These are phyloP conservation scores for Ophiostoma quercus DNA, from an alignment of 2,329 filamentous ascomycete species.

Conservation along the genomic window DNA sequence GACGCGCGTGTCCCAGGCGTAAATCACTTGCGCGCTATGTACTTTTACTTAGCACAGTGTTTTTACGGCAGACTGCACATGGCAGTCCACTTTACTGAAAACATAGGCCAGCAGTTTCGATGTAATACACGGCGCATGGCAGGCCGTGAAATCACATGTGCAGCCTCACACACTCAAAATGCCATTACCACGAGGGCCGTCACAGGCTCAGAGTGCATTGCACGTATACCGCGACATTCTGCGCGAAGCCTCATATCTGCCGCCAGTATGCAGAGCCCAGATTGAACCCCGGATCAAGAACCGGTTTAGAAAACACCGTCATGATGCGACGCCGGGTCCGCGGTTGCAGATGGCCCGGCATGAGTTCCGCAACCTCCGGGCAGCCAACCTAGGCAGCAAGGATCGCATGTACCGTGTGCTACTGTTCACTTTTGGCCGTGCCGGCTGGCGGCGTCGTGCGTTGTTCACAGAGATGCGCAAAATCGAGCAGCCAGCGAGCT, in stretches of 20 bases:
- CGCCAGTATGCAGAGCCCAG: constrained; percentile 44
- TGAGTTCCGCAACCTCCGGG: constrained; percentile 45
- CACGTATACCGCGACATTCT: constrained; percentile 56
- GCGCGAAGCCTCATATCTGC: constrained; percentile 57
- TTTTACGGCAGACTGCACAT: background rate
- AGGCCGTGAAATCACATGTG: background rate
- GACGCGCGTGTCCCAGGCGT: background rate
- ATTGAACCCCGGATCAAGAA: constrained; percentile 41
- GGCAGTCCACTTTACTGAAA: background rate
- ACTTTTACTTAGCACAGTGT: background rate
- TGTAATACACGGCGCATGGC: background rate
- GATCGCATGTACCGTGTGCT: constrained; percentile 46
- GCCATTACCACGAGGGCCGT: background rate
- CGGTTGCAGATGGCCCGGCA: constrained; percentile 41
- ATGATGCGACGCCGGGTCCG: constrained; percentile 28
- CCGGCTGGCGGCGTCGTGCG: constrained; percentile 47
- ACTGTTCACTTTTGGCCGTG: constrained; percentile 47
- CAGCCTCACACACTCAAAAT: constrained; percentile 7
- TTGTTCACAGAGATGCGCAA: constrained; percentile 40
- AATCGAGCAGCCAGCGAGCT: constrained; percentile 38
- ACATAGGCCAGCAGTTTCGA: background rate
- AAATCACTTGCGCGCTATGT: background rate
- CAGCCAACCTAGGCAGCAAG: constrained; percentile 49
- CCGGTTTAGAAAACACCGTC: constrained; percentile 43
- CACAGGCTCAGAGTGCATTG: constrained; percentile 31